These are phyloP conservation scores for Lupinus albus DNA, from an alignment of 306 rosid genomes.

Conservation along the genomic window DNA sequence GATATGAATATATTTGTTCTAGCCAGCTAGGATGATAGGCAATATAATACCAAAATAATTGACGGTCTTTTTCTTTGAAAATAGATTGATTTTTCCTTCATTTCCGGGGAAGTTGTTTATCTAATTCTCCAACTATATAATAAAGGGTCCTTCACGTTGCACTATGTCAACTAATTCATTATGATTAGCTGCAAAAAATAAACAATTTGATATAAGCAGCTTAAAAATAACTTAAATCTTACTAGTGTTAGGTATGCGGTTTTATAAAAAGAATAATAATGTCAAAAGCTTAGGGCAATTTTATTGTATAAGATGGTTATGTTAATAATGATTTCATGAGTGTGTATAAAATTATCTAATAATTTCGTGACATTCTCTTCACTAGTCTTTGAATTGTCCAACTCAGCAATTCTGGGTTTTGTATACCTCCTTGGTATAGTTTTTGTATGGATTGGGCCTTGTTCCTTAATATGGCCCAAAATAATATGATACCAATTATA, in stretches of 20 bases:
- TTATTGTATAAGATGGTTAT: no score
- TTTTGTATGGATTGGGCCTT: no score
- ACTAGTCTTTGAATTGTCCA: no score
- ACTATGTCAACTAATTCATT: conserved; percentile 39
- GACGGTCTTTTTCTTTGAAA: conserved; percentile 48
- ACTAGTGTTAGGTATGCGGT: conserved; percentile 22
- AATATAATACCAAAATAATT: conserved; percentile 38
- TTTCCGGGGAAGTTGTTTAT: conserved; percentile 41
- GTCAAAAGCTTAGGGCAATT: no score
- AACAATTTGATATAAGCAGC: conserved; percentile 18
- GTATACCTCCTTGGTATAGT: no score
- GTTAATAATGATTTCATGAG: no score
- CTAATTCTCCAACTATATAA: conserved; percentile 42
- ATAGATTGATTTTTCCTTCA: conserved; percentile 35
- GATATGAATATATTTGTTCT: conserved; percentile 31
- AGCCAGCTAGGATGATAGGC: conserved; percentile 50
- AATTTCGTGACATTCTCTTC: no score
- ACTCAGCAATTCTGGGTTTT: no score
- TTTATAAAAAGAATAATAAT: no score
- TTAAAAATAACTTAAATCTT: conserved; percentile 13
- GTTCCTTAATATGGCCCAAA: no score
- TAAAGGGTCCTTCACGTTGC: conserved; percentile 33
- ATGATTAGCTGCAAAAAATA: not conserved
- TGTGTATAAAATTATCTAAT: no score
- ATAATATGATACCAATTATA: no score